Base-by-base conservation (phyloP, 306 rosid species). In the Cicer arietinum region DNA sequence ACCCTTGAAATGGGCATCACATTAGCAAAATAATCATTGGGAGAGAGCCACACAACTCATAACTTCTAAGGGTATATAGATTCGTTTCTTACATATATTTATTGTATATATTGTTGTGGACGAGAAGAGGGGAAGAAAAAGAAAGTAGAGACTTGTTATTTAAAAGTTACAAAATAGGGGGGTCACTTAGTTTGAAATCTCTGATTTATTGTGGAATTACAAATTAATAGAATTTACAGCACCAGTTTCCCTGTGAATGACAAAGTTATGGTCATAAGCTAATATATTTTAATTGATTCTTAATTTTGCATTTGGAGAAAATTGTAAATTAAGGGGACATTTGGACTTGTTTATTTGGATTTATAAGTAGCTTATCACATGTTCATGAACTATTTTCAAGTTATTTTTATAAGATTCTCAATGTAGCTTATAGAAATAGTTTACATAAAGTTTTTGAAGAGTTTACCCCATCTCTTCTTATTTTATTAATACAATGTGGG, bases 191-290 rank as follows among this genome's bases (percentile, higher is more conserved):
- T 69, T 78, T 60, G 64, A 62, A 63, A 64, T 63, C 71, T 69
- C 1, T 40, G n/a, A 71, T 70, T 76, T 81, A 52, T 63, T 45
- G 77, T 75, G 53, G 71, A 75, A 75, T 41, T 45, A 45, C 71
- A 56, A 18, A 76, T 69, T 56, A 45, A 71, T 69, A 52, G 69
- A 35, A 52, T 63, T 69, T 81, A 44, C 37, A 9, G 14, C 73
- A 11, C 77, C 16, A 51, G 45, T 69, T 60, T 16, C 6, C 52
- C 11, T 17, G 14, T 43, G 53, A 58, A 44, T 42, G 66, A 58
- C 51, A 59, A 80, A 30, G 67, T 60, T 54, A 42, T 51, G 56
- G 30, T 42, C 51, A 58, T 17, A 73, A 46, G 54, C 74, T 17
- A 63, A 71, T 40, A 18, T 1, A 40, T 64, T 51, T 75, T 51